Evolutionary conservation across 1,284 basidiomycete species (phyloP).

Genomic region (Irpex lacteus): DNA sequence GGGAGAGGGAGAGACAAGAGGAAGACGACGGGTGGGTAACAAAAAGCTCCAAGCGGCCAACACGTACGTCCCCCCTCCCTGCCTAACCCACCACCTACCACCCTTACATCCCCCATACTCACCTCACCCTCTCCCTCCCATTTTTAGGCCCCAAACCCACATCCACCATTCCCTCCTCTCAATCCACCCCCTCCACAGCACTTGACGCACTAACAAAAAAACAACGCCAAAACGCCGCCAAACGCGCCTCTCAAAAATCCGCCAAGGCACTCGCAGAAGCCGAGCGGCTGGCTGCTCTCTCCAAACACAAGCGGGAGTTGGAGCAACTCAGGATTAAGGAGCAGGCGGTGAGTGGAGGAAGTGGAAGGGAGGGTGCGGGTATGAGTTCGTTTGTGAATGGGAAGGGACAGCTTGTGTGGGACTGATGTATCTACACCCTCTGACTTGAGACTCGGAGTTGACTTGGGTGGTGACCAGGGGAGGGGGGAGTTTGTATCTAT

Average conservation of each 20-base stretch:
- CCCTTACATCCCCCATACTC: background rate
- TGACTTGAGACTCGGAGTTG: too few relatives aligned
- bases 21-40: slow-evolving; percentile 69
- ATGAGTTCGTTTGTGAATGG: slow-evolving; percentile 29
- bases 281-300: slow-evolving; percentile 48
- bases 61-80: slow-evolving; percentile 37
- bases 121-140: slow-evolving; percentile 1
- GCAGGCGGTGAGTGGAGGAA: slow-evolving; percentile 30
- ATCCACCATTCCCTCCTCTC: too few relatives aligned
- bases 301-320: slow-evolving; percentile 57
- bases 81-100: too few relatives aligned
- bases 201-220: slow-evolving; percentile 50
- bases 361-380: slow-evolving; percentile 24
- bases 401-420: slow-evolving; percentile 30
- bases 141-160: slow-evolving; percentile 16
- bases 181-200: background rate
- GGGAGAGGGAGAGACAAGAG: slow-evolving; percentile 25
- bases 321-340: slow-evolving; percentile 54
- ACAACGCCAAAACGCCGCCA: slow-evolving; percentile 66
- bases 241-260: slow-evolving; percentile 54
- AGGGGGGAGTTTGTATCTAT: background rate
- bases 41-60: slow-evolving; percentile 52
- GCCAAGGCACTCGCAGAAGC: slow-evolving; percentile 54
- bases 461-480: too few relatives aligned
- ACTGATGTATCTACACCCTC: too few relatives aligned